Evolutionary conservation across 495 filamentous ascomycete species (phyloP), one percentile per base, ranked within the genome.

Genomic region (Aspergillus conjunctus): DNA sequence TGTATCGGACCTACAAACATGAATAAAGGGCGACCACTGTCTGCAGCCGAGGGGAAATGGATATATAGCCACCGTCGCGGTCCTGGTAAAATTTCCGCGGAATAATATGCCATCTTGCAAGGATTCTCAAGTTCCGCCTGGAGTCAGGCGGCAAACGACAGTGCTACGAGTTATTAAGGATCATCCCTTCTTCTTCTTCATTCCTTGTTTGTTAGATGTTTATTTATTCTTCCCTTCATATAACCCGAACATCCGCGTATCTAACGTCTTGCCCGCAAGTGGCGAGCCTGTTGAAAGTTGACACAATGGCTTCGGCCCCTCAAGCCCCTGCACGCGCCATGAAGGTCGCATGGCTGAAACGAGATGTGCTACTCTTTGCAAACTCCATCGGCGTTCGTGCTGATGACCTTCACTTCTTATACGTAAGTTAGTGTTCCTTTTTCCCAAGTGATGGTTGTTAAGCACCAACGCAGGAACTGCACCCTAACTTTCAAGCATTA

Each of bases 401-500:
- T 37, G 33, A 37, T 12, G 33, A 37, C 33, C 82, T 96, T 64
- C 91, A 94, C 67, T 95, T 95, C 71, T 85, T 94, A 72, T 95
- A 91, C 61, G 91, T 92, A 78, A 45, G 83, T 65, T 37, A 22
- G 56, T n/a, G 17, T n/a, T 4, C 32, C 8, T 17, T 58, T 15
- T 4, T 48, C 37, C 10, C 32, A n/a, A 12, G n/a, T 8, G 22
- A 15, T 48, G 17, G n/a, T 37, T 34, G n/a, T 32, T 62, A 37
- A 55, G 56, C 30, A 14, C 41, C 51, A 6, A 48, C 50, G 26
- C 43, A 93, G 89, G 91, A 93, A 74, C 82, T 92, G 37, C 87
- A 94, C 71, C 89, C 91, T 53, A 80, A 86, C 63, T 94, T 95
- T 72, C 66, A 85, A 43, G 87, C 89, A 69, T 96, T 96, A 74